phyloP scores from a whole-genome alignment of 192 early-diverging fungal genomes.

The Coemansia sp. region DNA sequence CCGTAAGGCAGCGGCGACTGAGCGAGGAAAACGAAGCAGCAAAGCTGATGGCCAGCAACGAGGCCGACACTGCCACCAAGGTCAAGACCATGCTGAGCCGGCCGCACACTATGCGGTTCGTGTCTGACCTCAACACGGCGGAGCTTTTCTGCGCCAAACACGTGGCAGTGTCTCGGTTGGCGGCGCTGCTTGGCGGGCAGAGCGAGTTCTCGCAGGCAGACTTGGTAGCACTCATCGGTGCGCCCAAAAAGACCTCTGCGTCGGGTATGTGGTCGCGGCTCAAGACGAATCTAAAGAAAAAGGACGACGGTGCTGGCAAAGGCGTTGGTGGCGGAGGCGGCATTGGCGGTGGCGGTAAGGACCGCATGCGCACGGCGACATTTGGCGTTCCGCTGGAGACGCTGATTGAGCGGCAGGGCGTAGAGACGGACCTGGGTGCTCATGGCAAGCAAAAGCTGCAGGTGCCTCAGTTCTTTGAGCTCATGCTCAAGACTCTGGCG shows the following conservation, averaged over 20 bases:
- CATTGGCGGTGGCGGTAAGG: constrained; percentile 20
- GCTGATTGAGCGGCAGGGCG: constrained; percentile 78
- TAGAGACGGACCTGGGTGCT: constrained; percentile 71
- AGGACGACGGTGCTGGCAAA: constrained; percentile 28
- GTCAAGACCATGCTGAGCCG: constrained; percentile 51
- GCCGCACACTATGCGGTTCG: constrained; percentile 48
- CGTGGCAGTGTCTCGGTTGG: constrained; percentile 73
- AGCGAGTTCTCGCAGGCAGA: constrained; percentile 70
- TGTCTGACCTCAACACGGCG: constrained; percentile 62
- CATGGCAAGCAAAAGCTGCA: constrained; percentile 62
- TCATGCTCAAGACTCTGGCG: constrained; percentile 71
- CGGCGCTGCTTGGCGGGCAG: constrained; percentile 61
- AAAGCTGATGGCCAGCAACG: constrained; percentile 7
- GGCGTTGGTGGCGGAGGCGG: constrained; percentile 10
- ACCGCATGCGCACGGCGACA: constrained; percentile 65
- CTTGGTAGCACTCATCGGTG: constrained; percentile 71
- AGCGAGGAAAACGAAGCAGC: constrained; percentile 33
- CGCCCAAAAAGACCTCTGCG: constrained; percentile 62
- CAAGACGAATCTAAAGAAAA: constrained; percentile 62
- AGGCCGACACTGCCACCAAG: constrained; percentile 35
- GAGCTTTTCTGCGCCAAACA: constrained; percentile 82
- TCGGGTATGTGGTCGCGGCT: constrained; percentile 69
- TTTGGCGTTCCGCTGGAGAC: constrained; percentile 89
- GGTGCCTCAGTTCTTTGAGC: constrained; percentile 84
- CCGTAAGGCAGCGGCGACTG: constrained; percentile 28